These are phyloP conservation scores for Penicillium silybi DNA, from an alignment of 495 filamentous ascomycete genomes.

Conservation along the genomic window DNA sequence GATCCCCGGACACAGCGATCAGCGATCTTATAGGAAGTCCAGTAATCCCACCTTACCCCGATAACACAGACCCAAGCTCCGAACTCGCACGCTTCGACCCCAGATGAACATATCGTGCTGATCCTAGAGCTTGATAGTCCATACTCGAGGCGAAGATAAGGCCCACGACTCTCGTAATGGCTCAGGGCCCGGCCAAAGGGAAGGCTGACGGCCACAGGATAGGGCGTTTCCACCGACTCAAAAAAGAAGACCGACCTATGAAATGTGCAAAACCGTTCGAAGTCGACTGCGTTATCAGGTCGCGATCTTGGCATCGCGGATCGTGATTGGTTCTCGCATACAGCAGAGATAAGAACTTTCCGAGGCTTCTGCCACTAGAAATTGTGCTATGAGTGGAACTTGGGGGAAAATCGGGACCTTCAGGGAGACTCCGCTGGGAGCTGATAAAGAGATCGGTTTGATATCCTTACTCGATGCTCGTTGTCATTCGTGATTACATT, in stretches of 20 bases:
- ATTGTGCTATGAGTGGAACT: not conserved
- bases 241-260: no score
- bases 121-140: not conserved
- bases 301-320: no score
- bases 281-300: no score
- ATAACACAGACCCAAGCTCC: constrained; percentile 14
- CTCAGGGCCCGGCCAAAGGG: no score
- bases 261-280: no score
- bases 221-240: no score
- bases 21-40: not conserved
- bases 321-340: no score
- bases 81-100: constrained; percentile 23
- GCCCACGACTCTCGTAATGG: not conserved
- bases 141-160: not conserved
- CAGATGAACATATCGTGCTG: not conserved
- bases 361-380: no score
- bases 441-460: not conserved
- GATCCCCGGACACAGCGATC: not conserved
- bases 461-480: constrained; percentile 10
- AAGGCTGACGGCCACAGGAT: no score
- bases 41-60: not conserved
- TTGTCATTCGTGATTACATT: constrained; percentile 6
- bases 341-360: no score
- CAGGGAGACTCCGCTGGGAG: not conserved
- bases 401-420: not conserved